These are phyloP conservation scores for Pyricularia pennisetigena DNA, from an alignment of 2,329 filamentous ascomycete species.

Conservation along the genomic window DNA sequence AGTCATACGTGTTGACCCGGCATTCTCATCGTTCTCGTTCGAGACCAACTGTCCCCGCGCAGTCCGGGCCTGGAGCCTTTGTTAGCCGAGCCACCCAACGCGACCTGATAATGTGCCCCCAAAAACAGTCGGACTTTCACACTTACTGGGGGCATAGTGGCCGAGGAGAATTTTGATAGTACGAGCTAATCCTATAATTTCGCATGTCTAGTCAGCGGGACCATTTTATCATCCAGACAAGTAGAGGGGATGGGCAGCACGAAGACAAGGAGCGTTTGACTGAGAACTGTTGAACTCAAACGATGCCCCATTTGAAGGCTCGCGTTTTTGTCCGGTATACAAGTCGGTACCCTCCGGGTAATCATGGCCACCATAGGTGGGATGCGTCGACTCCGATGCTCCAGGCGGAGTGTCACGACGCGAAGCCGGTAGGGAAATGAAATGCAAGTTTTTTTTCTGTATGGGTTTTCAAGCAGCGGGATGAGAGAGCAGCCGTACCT, in stretches of 20 bases:
- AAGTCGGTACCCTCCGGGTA: too few species aligned
- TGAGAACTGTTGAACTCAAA: too few species aligned
- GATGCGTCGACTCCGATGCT: neutral
- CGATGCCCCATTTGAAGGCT: too few species aligned
- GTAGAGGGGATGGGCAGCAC: too few species aligned
- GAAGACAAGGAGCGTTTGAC: too few species aligned
- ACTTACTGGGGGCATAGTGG: neutral
- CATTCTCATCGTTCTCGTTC: conserved; percentile 95
- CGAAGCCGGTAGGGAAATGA: neutral
- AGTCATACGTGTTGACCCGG: conserved; percentile 70
- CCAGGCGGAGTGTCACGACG: neutral
- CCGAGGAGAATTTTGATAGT: neutral
- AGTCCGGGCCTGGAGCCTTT: conserved; percentile 38
- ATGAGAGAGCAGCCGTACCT: neutral
- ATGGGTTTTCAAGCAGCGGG: neutral
- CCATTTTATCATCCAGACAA: neutral
- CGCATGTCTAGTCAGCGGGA: neutral
- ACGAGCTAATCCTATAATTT: neutral
- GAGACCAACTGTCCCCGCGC: conserved; percentile 65
- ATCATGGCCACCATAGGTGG: neutral
- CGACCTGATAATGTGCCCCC: neutral
- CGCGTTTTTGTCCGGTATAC: too few species aligned
- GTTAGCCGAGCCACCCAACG: neutral
- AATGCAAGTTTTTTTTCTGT: neutral
- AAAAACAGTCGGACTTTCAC: neutral